A percentile compares a stretch with the other conserved stretches of the same genome.
Conservation (phyloP, 768 basidiomycete species). For the Trichaptum fuscoviolaceum region DNA sequence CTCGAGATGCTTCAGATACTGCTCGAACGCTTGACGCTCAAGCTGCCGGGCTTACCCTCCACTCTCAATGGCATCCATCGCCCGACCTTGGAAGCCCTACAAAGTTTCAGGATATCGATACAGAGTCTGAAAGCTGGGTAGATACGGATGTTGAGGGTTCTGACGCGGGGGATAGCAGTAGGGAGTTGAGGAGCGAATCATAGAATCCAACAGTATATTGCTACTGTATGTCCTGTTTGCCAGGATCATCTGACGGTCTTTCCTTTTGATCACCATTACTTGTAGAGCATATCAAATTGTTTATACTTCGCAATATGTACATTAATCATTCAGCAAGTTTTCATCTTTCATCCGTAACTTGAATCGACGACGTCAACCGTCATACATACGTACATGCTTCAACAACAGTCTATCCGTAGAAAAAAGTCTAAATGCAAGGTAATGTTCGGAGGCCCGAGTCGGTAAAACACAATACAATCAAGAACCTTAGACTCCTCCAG, state of each 20-base stretch:
- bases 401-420: neutral
- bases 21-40: neutral
- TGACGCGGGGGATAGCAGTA: constrained; percentile 15
- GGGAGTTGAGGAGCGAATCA: neutral
- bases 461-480: neutral
- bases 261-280: neutral
- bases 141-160: constrained; percentile 35
- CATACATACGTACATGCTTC: neutral
- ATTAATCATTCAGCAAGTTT: neutral
- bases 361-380: too few species aligned
- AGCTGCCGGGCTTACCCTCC: neutral
- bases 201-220: neutral
- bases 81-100: neutral
- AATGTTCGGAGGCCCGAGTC: neutral
- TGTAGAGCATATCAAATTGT: neutral
- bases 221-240: neutral
- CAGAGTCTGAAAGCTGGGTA: constrained; percentile 31
- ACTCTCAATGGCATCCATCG: neutral
- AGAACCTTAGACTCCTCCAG: neutral
- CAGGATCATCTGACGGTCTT: neutral
- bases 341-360: neutral
- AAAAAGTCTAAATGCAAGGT: neutral
- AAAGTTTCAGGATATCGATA: neutral
- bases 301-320: constrained; percentile 1
- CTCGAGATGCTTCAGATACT: neutral